Evolutionary conservation across 2,329 filamentous ascomycete genomes (phyloP), one percentile per base, ranked within the genome.

Genomic region (Fusarium tuaranense): DNA sequence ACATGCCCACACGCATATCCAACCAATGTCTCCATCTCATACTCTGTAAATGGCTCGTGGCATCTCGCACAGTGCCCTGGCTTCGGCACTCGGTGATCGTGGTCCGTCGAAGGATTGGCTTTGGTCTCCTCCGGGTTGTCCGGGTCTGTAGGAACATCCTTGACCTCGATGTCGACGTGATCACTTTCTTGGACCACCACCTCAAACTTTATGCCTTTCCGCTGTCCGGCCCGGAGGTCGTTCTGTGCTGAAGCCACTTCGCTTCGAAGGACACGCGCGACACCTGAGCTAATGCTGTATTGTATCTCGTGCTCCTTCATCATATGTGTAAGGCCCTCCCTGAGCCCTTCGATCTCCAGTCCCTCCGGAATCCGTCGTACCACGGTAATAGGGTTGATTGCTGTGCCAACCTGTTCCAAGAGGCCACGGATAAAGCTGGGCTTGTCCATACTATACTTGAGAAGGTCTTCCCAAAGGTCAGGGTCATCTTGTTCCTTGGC

Each of bases 401-500:
- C 91, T 1, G 95, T 98, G 39, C 97, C 97, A 2, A 98, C 96
- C 84, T 98, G 95, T 79, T 98, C 95, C 0, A 99, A 90, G 5
- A 99, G 86, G 0, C 94, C 95, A 14, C 94, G 92, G 76, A 99
- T 98, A 84, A 99, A 99, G 46, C 91, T 91, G 1, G 97, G 97
- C 80, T 98, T 98, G 84, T 98, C 95, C 97, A 99, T 98, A 70
- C 94, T 96, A 82, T 98, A 98, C 77, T 96, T 92, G 7, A 99
- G 89, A 9, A 99, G 88, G 79, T 98, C 95, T 74, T 98, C 94
- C 97, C 97, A 99, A 0, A 99, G 88, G 77, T 98, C 95, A 0
- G 92, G 92, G 78, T 98, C 95, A 73, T 97, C 92, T 80, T 98
- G 95, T 71, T 95, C 93, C 82, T 98, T 98, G 64, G 95, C 95